These are phyloP conservation scores for Usnea hakonensis DNA, from an alignment of 495 filamentous ascomycete genomes.

Conservation along the genomic window DNA sequence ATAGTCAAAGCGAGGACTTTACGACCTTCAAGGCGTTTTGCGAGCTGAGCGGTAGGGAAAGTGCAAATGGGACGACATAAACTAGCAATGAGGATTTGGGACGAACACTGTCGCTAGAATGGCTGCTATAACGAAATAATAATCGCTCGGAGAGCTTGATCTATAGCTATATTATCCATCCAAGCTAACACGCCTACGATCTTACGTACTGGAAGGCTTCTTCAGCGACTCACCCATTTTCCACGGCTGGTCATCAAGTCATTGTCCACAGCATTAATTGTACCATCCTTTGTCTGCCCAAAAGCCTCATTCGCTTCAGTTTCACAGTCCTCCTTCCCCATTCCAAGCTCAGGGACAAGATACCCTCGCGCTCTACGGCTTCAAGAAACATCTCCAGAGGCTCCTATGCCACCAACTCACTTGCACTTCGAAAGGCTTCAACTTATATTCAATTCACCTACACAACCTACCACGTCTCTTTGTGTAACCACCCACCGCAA, in stretches of 20 bases:
- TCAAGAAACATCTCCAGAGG: neutral
- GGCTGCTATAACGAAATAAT: neutral
- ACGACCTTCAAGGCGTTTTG: constrained; percentile 95
- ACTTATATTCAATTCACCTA: neutral
- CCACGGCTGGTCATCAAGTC: neutral
- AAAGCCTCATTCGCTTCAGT: neutral
- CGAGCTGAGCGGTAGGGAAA: constrained; percentile 58
- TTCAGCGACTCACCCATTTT: neutral
- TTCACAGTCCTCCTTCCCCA: neutral
- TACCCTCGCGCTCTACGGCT: neutral
- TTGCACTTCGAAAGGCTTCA: too few species aligned
- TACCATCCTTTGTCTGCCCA: neutral
- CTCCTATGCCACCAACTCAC: too few species aligned
- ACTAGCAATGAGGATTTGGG: neutral
- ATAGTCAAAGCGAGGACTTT: constrained; percentile 59
- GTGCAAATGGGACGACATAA: constrained; percentile 30
- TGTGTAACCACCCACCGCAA: neutral
- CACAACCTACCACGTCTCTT: neutral
- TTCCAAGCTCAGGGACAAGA: neutral
- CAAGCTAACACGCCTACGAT: neutral
- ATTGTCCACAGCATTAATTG: neutral
- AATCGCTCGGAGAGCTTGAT: neutral
- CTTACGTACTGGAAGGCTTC: neutral
- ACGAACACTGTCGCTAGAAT: neutral
- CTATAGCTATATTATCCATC: neutral